These are phyloP conservation scores for Phytopythium aichiense DNA, from an alignment of 352 stramenopile genomes.

Conservation along the genomic window DNA sequence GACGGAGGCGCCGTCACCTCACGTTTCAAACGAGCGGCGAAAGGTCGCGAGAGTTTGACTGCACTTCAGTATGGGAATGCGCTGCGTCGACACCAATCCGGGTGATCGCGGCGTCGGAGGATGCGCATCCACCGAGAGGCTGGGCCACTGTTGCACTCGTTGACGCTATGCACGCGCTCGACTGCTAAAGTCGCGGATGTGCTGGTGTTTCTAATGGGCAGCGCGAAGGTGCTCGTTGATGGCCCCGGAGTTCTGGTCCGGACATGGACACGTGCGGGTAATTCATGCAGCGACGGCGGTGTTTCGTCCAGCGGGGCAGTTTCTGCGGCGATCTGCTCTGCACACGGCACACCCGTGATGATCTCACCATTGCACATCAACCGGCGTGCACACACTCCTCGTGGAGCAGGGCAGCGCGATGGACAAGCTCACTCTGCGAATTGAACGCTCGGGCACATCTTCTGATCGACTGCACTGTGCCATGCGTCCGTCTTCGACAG, in stretches of 20 bases:
- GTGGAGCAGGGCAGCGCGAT: not conserved
- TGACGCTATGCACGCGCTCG: not conserved
- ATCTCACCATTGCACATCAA: conserved; percentile 1
- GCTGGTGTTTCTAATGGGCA: not conserved
- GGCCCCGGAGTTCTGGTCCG: not conserved
- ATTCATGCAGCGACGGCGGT: not conserved
- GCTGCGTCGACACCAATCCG: not conserved
- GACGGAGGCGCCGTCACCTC: not conserved
- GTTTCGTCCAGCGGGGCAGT: not conserved
- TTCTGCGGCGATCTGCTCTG: not conserved
- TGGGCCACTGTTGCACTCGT: not conserved
- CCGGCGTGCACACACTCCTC: not conserved
- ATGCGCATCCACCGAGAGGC: not conserved
- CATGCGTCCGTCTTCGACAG: not conserved
- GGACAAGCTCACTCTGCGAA: not conserved
- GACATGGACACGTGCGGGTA: not conserved
- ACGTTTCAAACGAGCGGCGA: not conserved
- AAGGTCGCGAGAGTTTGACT: not conserved
- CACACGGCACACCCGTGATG: not conserved
- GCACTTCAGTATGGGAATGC: not conserved
- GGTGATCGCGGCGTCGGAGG: not conserved
- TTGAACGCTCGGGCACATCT: not conserved
- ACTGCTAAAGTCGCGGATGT: not conserved
- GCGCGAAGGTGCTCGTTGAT: not conserved
- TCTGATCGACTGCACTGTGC: not conserved